phyloP scores from a whole-genome alignment of 371 early-diverging fungal genomes.

The Mucor irregularis region DNA sequence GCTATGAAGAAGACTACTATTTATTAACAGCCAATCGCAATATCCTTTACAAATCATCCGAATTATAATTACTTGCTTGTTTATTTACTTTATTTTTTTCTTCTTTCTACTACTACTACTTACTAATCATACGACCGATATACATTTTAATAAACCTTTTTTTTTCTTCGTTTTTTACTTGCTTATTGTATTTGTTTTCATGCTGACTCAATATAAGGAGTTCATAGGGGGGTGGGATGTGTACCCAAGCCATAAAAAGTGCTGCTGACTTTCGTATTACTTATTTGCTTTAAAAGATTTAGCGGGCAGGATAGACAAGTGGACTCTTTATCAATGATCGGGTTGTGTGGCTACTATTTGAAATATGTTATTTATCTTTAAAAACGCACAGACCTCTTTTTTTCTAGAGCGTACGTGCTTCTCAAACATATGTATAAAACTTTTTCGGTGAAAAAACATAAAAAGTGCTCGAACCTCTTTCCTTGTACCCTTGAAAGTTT shows the following conservation, averaged over 20 bases:
- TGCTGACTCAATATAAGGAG: too few species aligned
- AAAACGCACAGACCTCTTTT: conserved; percentile 4
- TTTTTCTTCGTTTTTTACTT: neutral
- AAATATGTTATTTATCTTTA: neutral
- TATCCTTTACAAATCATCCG: neutral
- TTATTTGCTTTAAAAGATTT: neutral
- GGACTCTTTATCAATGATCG: neutral
- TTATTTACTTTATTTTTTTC: neutral
- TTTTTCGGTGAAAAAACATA: too few species aligned
- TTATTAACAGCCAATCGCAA: neutral
- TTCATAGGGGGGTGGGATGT: too few species aligned
- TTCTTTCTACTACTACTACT: neutral
- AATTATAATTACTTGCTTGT: neutral
- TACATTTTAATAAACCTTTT: too few species aligned
- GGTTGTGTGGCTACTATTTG: neutral
- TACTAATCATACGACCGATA: too few species aligned
- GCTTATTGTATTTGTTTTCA: too few species aligned
- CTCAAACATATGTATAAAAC: neutral
- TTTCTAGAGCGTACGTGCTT: neutral
- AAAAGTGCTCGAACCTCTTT: too few species aligned
- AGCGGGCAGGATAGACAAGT: neutral
- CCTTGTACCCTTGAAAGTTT: too few species aligned
- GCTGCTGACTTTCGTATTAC: too few species aligned
- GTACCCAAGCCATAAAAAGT: too few species aligned
- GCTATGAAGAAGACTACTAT: conserved; percentile 14